Base-by-base conservation (phyloP, 352 stramenopile genomes). In the Aphanomyces euteiches region DNA sequence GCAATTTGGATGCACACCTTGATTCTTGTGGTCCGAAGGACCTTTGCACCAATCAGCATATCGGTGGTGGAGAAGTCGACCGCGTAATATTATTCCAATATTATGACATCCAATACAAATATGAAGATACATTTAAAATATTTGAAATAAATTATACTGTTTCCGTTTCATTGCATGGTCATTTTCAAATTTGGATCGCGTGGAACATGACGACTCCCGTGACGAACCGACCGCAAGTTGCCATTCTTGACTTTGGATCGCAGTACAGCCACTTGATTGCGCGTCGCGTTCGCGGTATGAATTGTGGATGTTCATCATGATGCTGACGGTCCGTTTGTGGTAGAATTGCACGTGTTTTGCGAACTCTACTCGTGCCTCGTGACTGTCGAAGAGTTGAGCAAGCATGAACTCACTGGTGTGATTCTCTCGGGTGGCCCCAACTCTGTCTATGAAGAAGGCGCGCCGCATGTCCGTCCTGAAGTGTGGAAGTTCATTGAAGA, bases 201-300 rank as follows among this genome's bases (percentile, higher is more conserved):
- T 39, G 38, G 47, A 58, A 19, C 47, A 50, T 54, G 40, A 57
- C 75, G 45, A 90, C 84, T 45, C 84, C 85, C 56, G 87, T 95
- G 78, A 92, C 85, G 48, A 88, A 96, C 78, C 96, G 96, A 61
- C 84, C 93, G 67, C 93, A 99, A 85, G 92, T 99, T 68, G 95
- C 96, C 39, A 99, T 99, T 81, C 86, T 99, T 54, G 98, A 99
- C 87, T 99, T 99, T 80, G 98, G 98, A 43, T 98, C 93, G 64
- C 98, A 99, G 83, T 99, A 99, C 87, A 98, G 91, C 76, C 97
- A 99, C 82, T 87, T 99, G 56, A 99, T 99, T 76, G 98, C 97
- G 54, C 89, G 97, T 76, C 89, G 98, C 54, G 94, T 99, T 59
- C 93, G 98, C 60, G 86, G 85, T 87, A 75, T 72, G 75, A 75